These are phyloP conservation scores for Beauveria caledonica DNA, from an alignment of 2,329 filamentous ascomycete species.

Conservation along the genomic window DNA sequence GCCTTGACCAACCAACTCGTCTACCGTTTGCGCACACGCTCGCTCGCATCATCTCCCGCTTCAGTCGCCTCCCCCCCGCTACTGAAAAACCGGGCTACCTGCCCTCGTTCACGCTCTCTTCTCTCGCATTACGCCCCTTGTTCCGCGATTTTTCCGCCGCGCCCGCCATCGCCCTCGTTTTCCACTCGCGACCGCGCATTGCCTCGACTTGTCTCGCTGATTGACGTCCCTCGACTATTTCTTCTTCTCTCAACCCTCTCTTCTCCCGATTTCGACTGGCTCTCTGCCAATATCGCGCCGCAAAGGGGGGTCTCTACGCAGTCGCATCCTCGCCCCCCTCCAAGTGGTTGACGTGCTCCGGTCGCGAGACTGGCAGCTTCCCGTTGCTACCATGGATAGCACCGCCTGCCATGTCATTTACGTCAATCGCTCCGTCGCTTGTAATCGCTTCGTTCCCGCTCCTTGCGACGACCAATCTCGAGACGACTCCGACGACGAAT, in stretches of 20 bases:
- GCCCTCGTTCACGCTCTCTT: background rate
- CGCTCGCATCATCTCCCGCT: background rate
- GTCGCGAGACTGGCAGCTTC: slow-evolving; percentile 54
- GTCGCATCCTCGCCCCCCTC: slow-evolving; percentile 12
- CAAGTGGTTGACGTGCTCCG: slow-evolving; percentile 46
- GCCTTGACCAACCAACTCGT: slow-evolving; percentile 1
- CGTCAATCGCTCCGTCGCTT: slow-evolving; percentile 45
- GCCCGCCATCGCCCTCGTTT: background rate
- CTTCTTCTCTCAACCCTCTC: background rate
- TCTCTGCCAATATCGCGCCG: background rate
- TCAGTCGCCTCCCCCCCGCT: background rate
- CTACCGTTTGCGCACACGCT: background rate
- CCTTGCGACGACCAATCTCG: slow-evolving; percentile 14
- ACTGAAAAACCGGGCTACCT: background rate
- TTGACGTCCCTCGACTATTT: background rate
- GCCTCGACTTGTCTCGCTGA: background rate
- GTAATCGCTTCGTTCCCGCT: slow-evolving; percentile 35
- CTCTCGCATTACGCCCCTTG: slow-evolving; percentile 1
- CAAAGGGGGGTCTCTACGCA: slow-evolving; percentile 8
- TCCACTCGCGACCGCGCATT: slow-evolving; percentile 1
- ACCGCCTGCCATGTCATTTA: slow-evolving; percentile 52
- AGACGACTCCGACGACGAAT: slow-evolving; percentile 15
- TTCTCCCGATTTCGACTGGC: background rate
- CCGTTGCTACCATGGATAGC: slow-evolving; percentile 48
- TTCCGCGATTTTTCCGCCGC: slow-evolving; percentile 6